Percentiles rank a stretch among this genome's conserved stretches.
phyloP scores from a whole-genome alignment of 2,329 filamentous ascomycete species.

The Neoarthrinium moseri region DNA sequence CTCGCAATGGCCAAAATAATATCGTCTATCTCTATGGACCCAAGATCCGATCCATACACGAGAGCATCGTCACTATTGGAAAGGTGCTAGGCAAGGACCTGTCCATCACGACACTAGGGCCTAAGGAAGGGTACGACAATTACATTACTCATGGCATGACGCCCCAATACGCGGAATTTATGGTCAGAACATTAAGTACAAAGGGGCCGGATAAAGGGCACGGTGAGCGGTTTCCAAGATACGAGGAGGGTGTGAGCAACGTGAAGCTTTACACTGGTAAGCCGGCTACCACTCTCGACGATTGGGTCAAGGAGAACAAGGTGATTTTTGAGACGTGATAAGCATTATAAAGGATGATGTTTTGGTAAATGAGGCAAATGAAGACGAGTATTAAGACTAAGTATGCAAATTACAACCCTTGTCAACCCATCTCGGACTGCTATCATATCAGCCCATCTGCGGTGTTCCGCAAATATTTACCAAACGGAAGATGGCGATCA shows the following conservation, averaged over 20 bases:
- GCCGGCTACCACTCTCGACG: slow-evolving; percentile 5
- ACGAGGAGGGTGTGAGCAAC: slow-evolving; percentile 7
- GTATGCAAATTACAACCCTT: no score
- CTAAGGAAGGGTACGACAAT: slow-evolving; percentile 4
- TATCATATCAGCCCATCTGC: no score
- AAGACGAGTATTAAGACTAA: no score
- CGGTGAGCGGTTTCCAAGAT: slow-evolving; percentile 7
- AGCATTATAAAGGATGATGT: neutral
- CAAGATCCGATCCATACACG: slow-evolving; percentile 26
- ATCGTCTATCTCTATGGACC: slow-evolving; percentile 38
- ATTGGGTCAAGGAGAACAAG: slow-evolving; percentile 9
- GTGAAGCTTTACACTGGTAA: slow-evolving; percentile 6
- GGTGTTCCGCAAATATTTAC: no score
- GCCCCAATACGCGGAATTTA: no score
- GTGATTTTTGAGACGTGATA: slow-evolving; percentile 1
- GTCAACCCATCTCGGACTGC: no score
- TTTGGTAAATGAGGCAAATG: no score
- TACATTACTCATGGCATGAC: no score
- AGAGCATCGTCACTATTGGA: slow-evolving; percentile 27
- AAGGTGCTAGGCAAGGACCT: slow-evolving; percentile 28
- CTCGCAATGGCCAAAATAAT: slow-evolving; percentile 13
- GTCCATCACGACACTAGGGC: neutral
- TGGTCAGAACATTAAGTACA: slow-evolving; percentile 1
- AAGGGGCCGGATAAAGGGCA: slow-evolving; percentile 4
- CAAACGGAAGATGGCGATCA: no score